Evolutionary conservation across 2,329 filamentous ascomycete species (phyloP), one percentile per base, ranked within the genome.

Genomic region (Ophiocordyceps sinensis): DNA sequence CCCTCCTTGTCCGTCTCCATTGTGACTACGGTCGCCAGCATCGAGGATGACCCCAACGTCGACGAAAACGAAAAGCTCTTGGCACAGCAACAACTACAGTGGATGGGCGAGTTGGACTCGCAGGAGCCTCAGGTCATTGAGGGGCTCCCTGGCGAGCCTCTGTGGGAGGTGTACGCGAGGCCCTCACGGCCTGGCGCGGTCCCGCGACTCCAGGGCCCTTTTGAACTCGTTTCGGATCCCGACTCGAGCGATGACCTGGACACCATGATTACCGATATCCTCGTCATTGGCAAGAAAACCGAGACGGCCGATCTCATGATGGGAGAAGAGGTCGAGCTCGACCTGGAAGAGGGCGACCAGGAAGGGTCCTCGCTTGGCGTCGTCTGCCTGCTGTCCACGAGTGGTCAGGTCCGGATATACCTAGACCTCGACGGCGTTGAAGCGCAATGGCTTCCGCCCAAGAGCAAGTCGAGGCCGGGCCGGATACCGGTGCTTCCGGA

Each of bases 1-100:
- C 83, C 87, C 3, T 87, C 86, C 0, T 69, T 95, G 19, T 85
- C 85, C 1, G 79, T 89, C 1, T 83, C 83, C 9, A 83, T 94
- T 43, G 79, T 93, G 23, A 79, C 84, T 32, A 86, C 85, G 47
- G 63, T 82, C 12, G 77, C 71, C 2, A 70, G 71, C 4, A 66
- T 74, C 34, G 75, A 81, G 48, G 75, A 78, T 48, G 75, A 80
- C 48, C 66, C 70, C 1, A 56, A 63, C 2, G 63, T 73, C 15
- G 65, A 74, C 5, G 61, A 70, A 19, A 62, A 66, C 23, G 67
- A 67, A 30, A 78, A 70, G 53, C 61, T 75, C 4, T 59, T 81
- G 29, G 71, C 72, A 1, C 75, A 79, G 51, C 77, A 81, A 50
- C 77, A 81, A 50, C 61, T 80, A 7, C 71, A 77, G 41, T 81